Percentiles rank a stretch among this genome's conserved stretches.
Conservation (phyloP, 1,139 yeast genomes). For the Pichia sp. region DNA sequence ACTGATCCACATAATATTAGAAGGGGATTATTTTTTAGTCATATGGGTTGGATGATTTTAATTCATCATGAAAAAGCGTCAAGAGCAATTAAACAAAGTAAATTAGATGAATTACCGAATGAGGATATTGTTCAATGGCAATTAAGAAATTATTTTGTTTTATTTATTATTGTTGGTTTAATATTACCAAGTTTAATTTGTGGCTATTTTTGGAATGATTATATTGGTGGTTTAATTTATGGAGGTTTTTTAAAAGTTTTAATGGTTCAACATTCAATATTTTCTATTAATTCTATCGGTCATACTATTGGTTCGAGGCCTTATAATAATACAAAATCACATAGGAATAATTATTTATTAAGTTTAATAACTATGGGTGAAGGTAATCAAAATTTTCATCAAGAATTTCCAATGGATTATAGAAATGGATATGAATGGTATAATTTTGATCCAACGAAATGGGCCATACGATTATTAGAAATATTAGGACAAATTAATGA, state of each 20-base stretch:
- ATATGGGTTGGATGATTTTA: slow-evolving; percentile 58
- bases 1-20: slow-evolving; percentile 61
- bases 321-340: slow-evolving; percentile 58
- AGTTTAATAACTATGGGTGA: slow-evolving; percentile 61
- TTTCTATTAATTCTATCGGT: slow-evolving; percentile 55
- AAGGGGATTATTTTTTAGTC: slow-evolving; percentile 54
- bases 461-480: slow-evolving; percentile 43
- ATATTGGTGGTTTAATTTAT: slow-evolving; percentile 50
- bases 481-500: slow-evolving; percentile 37
- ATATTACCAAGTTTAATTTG: slow-evolving; percentile 45
- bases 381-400: slow-evolving; percentile 63
- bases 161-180: slow-evolving; percentile 43
- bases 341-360: slow-evolving; percentile 40
- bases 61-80: slow-evolving; percentile 43
- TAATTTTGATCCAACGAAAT: slow-evolving; percentile 63
- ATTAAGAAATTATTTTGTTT: slow-evolving; percentile 38
- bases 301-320: slow-evolving; percentile 56
- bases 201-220: slow-evolving; percentile 41
- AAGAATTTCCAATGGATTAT: slow-evolving; percentile 68
- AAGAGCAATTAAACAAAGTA: slow-evolving; percentile 32
- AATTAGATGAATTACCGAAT: slow-evolving; percentile 30
- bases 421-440: slow-evolving; percentile 45
- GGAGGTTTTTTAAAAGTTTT: slow-evolving; percentile 58
- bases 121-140: slow-evolving; percentile 54
- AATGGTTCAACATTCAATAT: slow-evolving; percentile 47